Evolutionary conservation across 352 stramenopile genomes (phyloP).

Genomic region (Globisporangium paddicum): DNA sequence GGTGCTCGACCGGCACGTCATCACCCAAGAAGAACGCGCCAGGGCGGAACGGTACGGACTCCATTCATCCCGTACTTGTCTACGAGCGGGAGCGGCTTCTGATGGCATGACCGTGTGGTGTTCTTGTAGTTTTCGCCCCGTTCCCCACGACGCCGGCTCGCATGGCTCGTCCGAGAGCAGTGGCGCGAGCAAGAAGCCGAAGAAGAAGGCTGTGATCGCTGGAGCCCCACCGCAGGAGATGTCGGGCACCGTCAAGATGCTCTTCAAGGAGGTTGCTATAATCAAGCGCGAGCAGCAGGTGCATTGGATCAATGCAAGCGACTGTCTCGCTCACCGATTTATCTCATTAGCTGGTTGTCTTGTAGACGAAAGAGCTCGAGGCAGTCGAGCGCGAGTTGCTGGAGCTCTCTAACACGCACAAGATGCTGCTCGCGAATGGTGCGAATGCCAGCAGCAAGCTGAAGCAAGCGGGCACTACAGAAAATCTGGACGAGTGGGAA

Average conservation of each 20-base stretch:
- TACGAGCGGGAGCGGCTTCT: neutral
- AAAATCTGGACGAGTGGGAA: conserved; percentile 47
- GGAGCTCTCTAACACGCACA: conserved; percentile 32
- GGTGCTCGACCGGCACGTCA: conserved; percentile 74
- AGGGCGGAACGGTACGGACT: conserved; percentile 27
- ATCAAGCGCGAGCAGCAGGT: conserved; percentile 47
- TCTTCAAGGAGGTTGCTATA: conserved; percentile 56
- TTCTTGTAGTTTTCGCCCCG: conserved; percentile 2
- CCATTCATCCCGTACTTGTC: neutral
- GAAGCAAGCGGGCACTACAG: conserved; percentile 11
- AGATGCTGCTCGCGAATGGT: conserved; percentile 12
- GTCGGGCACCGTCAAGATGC: conserved; percentile 65
- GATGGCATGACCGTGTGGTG: neutral
- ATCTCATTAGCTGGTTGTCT: too few relatives aligned
- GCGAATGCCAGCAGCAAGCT: conserved; percentile 9
- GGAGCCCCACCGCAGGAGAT: conserved; percentile 38
- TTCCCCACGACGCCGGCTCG: neutral
- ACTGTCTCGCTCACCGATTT: neutral
- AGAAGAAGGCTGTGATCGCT: conserved; percentile 19
- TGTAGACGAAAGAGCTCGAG: conserved; percentile 24
- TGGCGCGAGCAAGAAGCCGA: conserved; percentile 6
- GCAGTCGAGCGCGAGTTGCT: conserved; percentile 34
- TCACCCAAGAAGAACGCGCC: conserved; percentile 63
- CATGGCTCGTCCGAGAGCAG: neutral
- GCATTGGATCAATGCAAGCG: too few relatives aligned